These are phyloP conservation scores for Aspergillus pseudonomiae DNA, from an alignment of 2,329 filamentous ascomycete species.

Conservation along the genomic window DNA sequence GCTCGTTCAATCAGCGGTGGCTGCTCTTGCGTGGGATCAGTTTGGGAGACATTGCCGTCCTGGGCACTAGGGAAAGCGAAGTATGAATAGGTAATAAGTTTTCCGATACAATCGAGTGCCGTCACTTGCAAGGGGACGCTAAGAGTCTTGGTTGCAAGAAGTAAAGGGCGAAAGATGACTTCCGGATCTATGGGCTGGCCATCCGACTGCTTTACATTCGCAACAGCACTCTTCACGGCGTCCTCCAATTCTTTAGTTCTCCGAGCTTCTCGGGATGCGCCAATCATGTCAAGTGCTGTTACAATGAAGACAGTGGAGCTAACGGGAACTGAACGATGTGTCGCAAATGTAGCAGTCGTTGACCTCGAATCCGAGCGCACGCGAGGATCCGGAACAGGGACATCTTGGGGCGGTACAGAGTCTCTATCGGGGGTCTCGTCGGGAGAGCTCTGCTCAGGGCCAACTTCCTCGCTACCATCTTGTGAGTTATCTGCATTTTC, in stretches of 20 bases:
- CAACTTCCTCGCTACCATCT: slow-evolving; percentile 20
- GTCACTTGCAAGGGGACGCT: slow-evolving; percentile 85
- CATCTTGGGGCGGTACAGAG: slow-evolving; percentile 28
- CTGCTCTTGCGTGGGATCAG: slow-evolving; percentile 37
- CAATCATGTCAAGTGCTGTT: slow-evolving; percentile 89
- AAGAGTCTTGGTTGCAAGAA: slow-evolving; percentile 83
- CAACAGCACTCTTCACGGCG: slow-evolving; percentile 76
- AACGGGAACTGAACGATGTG: slow-evolving; percentile 66
- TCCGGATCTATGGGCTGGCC: slow-evolving; percentile 84
- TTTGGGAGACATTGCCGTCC: slow-evolving; percentile 24
- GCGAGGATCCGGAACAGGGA: slow-evolving; percentile 36
- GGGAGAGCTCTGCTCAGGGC: slow-evolving; percentile 18
- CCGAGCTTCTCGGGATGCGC: slow-evolving; percentile 85
- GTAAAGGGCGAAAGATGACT: slow-evolving; percentile 85
- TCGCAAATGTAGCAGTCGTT: slow-evolving; percentile 56
- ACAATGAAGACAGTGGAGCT: slow-evolving; percentile 96
- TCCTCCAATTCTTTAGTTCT: slow-evolving; percentile 84
- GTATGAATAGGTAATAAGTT: slow-evolving; percentile 98
- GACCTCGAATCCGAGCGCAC: slow-evolving; percentile 64
- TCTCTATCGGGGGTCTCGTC: slow-evolving; percentile 20
- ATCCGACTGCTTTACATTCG: slow-evolving; percentile 83
- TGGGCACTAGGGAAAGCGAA: slow-evolving; percentile 72
- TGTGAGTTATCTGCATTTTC: slow-evolving; percentile 13
- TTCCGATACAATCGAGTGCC: slow-evolving; percentile 95
- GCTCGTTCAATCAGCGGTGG: slow-evolving; percentile 91